Base-by-base conservation (phyloP, 129 eudicot genomes). In the Artemisia annua region DNA sequence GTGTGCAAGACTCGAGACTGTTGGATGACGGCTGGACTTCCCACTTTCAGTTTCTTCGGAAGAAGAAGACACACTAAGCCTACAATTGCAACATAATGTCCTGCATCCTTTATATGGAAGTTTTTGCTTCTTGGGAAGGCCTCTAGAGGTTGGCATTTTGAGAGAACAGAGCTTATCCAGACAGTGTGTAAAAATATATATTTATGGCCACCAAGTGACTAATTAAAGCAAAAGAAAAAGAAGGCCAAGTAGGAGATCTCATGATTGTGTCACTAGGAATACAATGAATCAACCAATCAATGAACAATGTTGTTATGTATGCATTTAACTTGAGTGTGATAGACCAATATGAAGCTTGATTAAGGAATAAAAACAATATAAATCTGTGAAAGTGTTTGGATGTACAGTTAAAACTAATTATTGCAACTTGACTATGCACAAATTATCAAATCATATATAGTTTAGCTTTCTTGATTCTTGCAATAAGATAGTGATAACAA, bases 1-100 rank as follows among this genome's bases (percentile, higher is more conserved):
- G 63, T 93, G 98, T 3, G 95, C 69, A 4, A 93, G 70, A 60
- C 91, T 93, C 0, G 97, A 93, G 52, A 93, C 82, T 0, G 87
- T 73, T 0, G 86, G 76, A 20, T 69, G 78, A 13, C 76, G 67
- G 67, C 63, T 78, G 0, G 95, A 87, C 56, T 63, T 73, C n/a
- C 82, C 49, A 73, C 86, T 85, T 53, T 82, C 88, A 3, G 75
- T 74, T 69, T 78, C 89, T 66, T 80, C 92, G 3, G 81, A 68
- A 17, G 96, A 83, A 48, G 96, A 89, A 53, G 96, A 89, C 30
- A 92, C 84, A 71, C 96, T 89, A 4, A 83, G 76, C 83, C 98
- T 86, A 66, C 95, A 85, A 71, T 80, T 83, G 75, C 97, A 87
- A 75, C 97, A 93, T n/a, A 89, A 72, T 46, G 91, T 80, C 49